These are phyloP conservation scores for Alliaria petiolata DNA, from an alignment of 345 rosid species.

Conservation along the genomic window DNA sequence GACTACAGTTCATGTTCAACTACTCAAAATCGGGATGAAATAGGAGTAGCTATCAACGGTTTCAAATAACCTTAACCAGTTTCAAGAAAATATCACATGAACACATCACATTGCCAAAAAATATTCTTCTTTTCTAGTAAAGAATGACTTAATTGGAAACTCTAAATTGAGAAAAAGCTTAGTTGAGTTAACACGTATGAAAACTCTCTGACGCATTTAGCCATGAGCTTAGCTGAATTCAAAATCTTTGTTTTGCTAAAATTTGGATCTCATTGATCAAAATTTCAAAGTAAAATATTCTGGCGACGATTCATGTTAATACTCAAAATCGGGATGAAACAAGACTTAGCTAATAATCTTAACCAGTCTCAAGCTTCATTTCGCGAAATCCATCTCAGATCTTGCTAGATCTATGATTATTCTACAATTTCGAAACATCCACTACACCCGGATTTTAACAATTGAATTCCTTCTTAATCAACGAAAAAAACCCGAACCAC, in stretches of 20 bases:
- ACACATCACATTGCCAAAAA: background rate
- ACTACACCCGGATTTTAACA: conserved; percentile 3
- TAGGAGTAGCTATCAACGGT: no score
- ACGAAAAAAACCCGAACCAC: conserved; percentile 25
- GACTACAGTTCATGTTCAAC: no score
- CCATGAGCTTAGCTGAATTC: background rate
- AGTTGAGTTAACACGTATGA: background rate
- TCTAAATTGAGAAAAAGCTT: background rate
- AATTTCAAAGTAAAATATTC: background rate
- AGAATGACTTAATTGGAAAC: background rate
- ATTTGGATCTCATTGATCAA: background rate
- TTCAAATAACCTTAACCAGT: no score
- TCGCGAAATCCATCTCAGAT: background rate
- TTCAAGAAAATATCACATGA: no score
- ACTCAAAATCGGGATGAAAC: background rate
- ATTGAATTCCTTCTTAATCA: conserved; percentile 1
- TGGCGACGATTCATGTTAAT: background rate
- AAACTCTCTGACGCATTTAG: background rate
- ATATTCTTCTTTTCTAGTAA: background rate
- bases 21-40: no score
- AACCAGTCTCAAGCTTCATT: conserved; percentile 10
- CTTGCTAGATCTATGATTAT: conserved; percentile 30
- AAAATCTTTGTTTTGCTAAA: background rate
- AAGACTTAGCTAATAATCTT: background rate
- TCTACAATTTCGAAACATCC: conserved; percentile 8